Percentiles rank a stretch among this genome's conserved stretches.
phyloP scores from a whole-genome alignment of 2,329 filamentous ascomycete genomes.

The Colletotrichum acutatum region DNA sequence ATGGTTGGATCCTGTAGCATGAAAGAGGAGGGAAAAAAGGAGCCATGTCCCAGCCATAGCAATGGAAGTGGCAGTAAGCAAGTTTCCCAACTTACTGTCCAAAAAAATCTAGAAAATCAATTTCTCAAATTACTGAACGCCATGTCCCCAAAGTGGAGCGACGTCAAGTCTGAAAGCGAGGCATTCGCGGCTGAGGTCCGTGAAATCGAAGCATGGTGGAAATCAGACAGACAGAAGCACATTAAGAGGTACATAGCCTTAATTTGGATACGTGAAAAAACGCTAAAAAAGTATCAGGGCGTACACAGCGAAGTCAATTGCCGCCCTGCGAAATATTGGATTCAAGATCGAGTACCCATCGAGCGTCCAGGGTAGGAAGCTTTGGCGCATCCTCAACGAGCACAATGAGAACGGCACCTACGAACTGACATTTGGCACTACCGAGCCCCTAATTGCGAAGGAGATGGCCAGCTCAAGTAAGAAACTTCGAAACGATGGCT shows the following conservation, averaged over 20 bases:
- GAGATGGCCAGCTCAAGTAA: no score
- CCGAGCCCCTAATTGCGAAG: no score
- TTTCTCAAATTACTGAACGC: neutral
- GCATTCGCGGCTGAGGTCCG: constrained; percentile 4
- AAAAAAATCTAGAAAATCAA: neutral
- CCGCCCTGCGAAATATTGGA: constrained; percentile 44
- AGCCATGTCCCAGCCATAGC: neutral
- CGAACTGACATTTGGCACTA: no score
- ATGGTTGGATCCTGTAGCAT: neutral
- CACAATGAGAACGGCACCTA: no score
- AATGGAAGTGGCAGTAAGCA: neutral
- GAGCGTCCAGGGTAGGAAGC: constrained; percentile 47
- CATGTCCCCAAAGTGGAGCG: neutral
- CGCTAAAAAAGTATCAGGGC: neutral
- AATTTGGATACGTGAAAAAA: neutral
- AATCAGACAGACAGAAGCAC: neutral
- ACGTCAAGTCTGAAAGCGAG: neutral
- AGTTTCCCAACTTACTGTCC: neutral
- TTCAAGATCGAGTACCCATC: constrained; percentile 44
- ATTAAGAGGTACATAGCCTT: neutral
- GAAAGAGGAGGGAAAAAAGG: neutral
- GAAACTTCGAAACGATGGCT: no score
- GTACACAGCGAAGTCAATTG: constrained; percentile 43
- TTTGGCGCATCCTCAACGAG: constrained; percentile 44
- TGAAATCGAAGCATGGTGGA: neutral